These are phyloP conservation scores for Fraxinus americana DNA, from an alignment of 257 asterid genomes.

Conservation along the genomic window DNA sequence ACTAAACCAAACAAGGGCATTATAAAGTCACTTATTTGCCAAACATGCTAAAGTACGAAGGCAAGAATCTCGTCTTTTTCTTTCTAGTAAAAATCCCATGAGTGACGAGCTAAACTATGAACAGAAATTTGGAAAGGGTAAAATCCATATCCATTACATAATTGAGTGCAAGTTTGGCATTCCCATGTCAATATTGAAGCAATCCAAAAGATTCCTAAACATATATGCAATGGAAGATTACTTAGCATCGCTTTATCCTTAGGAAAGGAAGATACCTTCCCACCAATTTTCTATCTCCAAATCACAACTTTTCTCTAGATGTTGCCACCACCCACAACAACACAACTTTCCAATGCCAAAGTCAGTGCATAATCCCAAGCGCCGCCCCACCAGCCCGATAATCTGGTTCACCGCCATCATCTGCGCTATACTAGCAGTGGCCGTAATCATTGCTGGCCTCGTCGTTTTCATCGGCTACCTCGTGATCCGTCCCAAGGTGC, in stretches of 20 bases:
- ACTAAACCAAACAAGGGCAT: too few species aligned
- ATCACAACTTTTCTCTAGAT: not conserved
- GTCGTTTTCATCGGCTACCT: slow-evolving; percentile 64
- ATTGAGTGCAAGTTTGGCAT: not conserved
- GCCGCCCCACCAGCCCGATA: slow-evolving; percentile 58
- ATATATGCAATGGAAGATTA: not conserved
- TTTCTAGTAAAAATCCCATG: not conserved
- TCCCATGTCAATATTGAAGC: not conserved
- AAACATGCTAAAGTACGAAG: not conserved
- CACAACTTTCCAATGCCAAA: slow-evolving; percentile 53
- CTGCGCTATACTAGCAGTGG: slow-evolving; percentile 58
- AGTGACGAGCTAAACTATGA: not conserved
- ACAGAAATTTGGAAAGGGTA: too few species aligned
- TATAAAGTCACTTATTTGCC: too few species aligned
- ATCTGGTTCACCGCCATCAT: slow-evolving; percentile 69
- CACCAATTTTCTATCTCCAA: slow-evolving; percentile 20
- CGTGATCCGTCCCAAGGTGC: slow-evolving; percentile 64
- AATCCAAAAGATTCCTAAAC: not conserved
- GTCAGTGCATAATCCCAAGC: slow-evolving; percentile 33
- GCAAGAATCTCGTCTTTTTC: not conserved
- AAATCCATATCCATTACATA: not conserved
- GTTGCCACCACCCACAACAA: not conserved
- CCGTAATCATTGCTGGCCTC: slow-evolving; percentile 65
- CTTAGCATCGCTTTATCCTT: slow-evolving; percentile 31
- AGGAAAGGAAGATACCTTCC: slow-evolving; percentile 61